Conservation (phyloP, 2,329 filamentous ascomycete genomes). For the Hypocrella siamensis region DNA sequence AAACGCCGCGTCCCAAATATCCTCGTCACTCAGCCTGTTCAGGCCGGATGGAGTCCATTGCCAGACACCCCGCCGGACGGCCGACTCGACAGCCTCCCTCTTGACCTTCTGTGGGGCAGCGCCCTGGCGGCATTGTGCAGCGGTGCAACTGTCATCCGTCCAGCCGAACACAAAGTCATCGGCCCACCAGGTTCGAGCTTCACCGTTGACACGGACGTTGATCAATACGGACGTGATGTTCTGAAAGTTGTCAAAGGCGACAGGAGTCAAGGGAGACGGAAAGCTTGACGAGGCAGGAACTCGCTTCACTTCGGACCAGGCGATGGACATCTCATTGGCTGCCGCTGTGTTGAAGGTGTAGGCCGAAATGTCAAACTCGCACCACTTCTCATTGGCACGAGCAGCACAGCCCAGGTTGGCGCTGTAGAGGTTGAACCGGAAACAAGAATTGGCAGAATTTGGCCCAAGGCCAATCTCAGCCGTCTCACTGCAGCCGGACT, state of each 20-base stretch:
- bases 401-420: conserved; percentile 23
- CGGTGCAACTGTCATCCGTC: conserved; percentile 24
- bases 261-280: conserved; percentile 19
- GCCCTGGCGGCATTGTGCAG: conserved; percentile 18
- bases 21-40: conserved; percentile 16
- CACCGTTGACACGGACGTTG: conserved; percentile 18
- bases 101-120: conserved; percentile 12
- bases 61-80: conserved; percentile 17
- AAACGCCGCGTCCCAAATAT: conserved; percentile 14
- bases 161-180: conserved; percentile 24
- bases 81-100: conserved; percentile 15
- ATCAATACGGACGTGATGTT: conserved; percentile 23
- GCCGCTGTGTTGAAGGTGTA: conserved; percentile 19
- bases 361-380: conserved; percentile 25
- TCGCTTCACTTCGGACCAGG: conserved; percentile 23
- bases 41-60: conserved; percentile 17
- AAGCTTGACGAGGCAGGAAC: conserved; percentile 21
- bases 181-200: conserved; percentile 24
- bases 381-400: conserved; percentile 18
- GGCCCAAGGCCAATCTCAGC: conserved; percentile 24
- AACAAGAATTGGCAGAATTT: conserved; percentile 19
- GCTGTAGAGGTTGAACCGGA: conserved; percentile 23
- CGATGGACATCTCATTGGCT: conserved; percentile 18
- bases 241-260: conserved; percentile 21
- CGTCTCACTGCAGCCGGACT: conserved; percentile 13